Evolutionary conservation across 805 yeast species (phyloP), one percentile per base, ranked within the genome.

Genomic region (Candida wancherniae): DNA sequence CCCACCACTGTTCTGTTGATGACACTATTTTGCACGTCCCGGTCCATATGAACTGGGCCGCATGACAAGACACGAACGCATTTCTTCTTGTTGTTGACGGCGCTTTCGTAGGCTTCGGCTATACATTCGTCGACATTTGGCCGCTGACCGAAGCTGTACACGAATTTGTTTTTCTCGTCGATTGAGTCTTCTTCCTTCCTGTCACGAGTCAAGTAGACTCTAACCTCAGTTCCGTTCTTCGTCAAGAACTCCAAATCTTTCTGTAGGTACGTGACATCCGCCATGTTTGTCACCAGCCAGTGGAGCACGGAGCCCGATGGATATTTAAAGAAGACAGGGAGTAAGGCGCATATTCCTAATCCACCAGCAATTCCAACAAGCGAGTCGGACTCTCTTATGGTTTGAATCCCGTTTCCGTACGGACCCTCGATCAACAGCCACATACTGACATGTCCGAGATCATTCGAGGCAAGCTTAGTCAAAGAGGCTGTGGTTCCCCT

Each of bases 371-470:
- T 32, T 5, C 42, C 46, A 13, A 39, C 42, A 5, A 44, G 29
- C 8, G 36, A 28, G 11, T 44, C 48, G 12, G 27, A 24, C 7
- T 28, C 33, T 3, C 19, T 25, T 15, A 31, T 37, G 3, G 26
- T 29, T 8, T 33, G 29, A 8, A 37, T 37, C 6, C 44, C 37
- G 24, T 34, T 29, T 9, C 48, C 48, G 22, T 44, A 44, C 5
- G 48, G 48, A n/a, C 48, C 48, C 13, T 44, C 48, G 9, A 44
- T 42, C 29, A 44, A 34, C 32, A 34, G 35, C 46, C 46, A 44
- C 36, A 44, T 30, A 11, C 23, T 16, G 11, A 36, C 19, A 11
- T 18, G 28, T 6, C 48, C 48, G 28, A 41, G 36, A 11, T 41
- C 48, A 23, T 39, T 36, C 10, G 36, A 28, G 9, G 36, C 29